Base-by-base conservation (phyloP, 2,329 filamentous ascomycete species). In the Colletotrichum sp. region DNA sequence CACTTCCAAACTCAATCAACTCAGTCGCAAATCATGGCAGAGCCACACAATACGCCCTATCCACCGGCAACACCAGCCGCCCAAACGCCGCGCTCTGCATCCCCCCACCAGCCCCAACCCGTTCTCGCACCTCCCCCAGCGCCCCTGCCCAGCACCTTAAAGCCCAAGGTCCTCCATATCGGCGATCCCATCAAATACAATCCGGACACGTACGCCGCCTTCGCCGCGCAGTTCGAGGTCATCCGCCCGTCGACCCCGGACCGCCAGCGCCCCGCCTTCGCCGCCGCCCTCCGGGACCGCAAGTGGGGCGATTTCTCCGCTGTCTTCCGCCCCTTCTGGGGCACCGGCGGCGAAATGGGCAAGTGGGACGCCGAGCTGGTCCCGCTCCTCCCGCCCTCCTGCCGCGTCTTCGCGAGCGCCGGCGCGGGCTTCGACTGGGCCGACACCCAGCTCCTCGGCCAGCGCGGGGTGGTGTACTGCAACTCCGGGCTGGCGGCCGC, bases 401-500 rank as follows among this genome's bases (percentile, higher is more conserved):
- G 91, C 76, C 87, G 86, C 75, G 89, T 93, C 34, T 93, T 91
- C 82, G 90, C 91, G 57, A 90, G 88, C 68, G 91, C 92, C 7
- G 92, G 92, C 5, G 91, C 91, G 6, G 87, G 92, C 21, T 93
- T 91, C 78, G 91, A 93, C 81, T 93, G 91, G 91, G 91, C 90
- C 1, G 90, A 93, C 76, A 90, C 89, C 0, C 85, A 90, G 78
- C 81, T 89, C 2, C 80, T 95, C 69, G 93, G 90, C 2, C 85
- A 90, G 75, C 87, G 87, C 79, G 92, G 91, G 47, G 89, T 94
- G 75, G 83, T 93, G 66, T 95, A 95, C 83, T 95, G 93, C 86
- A 95, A 95, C 83, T 89, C 91, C 4, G 93, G 92, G 3, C 87
- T 91, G 3, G 92, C 93, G 0, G 92, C 92, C 43, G 92, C 92